phyloP scores from a whole-genome alignment of 2,329 filamentous ascomycete species.

The Hysterium pulicare region DNA sequence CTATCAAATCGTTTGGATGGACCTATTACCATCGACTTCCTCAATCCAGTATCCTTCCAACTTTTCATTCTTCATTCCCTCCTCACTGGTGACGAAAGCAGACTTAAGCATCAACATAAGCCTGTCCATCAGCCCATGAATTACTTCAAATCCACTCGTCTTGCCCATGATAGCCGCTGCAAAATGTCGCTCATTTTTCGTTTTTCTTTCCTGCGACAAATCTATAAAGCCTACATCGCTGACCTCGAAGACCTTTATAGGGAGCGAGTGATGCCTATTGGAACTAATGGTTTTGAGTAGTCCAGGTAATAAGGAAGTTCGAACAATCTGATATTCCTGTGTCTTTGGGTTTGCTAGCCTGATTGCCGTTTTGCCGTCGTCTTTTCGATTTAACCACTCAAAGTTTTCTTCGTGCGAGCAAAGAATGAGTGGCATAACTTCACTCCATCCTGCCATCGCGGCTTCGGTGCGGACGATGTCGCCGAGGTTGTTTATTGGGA shows the following conservation, averaged over 20 bases:
- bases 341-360: conserved; percentile 91
- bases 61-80: conserved; percentile 56
- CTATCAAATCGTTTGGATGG: too few species aligned
- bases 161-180: conserved; percentile 95
- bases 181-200: conserved; percentile 88
- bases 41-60: conserved; percentile 86
- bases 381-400: conserved; percentile 84
- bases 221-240: conserved; percentile 93
- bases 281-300: conserved; percentile 90
- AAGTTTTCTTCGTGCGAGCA: conserved; percentile 99
- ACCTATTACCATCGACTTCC: conserved; percentile 73
- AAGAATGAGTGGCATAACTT: conserved; percentile 93
- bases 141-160: conserved; percentile 88
- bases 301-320: conserved; percentile 80
- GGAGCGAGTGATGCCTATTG: conserved; percentile 84
- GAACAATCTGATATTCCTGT: conserved; percentile 86
- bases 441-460: conserved; percentile 92
- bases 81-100: conserved; percentile 73
- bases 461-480: conserved; percentile 88
- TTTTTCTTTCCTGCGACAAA: conserved; percentile 73
- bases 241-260: conserved; percentile 90
- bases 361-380: conserved; percentile 79
- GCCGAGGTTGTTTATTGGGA: conserved; percentile 88
- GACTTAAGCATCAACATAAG: conserved; percentile 88
- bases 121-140: conserved; percentile 90